Conservation (phyloP, 1,284 basidiomycete species). For the Tilletia caries region DNA sequence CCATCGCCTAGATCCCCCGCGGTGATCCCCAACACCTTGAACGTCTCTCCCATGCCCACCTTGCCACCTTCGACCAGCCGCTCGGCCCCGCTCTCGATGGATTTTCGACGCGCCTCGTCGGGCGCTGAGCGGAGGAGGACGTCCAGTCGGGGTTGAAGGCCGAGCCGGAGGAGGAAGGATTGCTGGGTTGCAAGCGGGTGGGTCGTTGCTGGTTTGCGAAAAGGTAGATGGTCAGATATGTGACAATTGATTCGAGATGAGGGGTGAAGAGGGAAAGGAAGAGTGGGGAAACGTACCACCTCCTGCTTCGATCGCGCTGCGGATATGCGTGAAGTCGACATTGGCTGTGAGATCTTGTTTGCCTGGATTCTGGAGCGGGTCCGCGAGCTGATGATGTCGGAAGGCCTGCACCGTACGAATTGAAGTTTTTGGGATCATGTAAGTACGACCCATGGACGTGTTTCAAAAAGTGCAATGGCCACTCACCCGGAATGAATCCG, state of each 20-base stretch:
- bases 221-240: background rate
- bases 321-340: constrained; percentile 87
- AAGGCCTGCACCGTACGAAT: constrained; percentile 68
- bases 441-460: background rate
- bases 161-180: constrained; percentile 63
- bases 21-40: constrained; percentile 60
- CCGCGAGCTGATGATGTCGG: constrained; percentile 77
- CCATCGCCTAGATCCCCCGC: background rate
- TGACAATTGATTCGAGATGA: too few relatives aligned
- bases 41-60: constrained; percentile 62
- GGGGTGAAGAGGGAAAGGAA: constrained; percentile 58
- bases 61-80: constrained; percentile 58
- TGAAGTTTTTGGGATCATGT: too few relatives aligned
- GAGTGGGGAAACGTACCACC: constrained; percentile 16
- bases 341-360: constrained; percentile 88
- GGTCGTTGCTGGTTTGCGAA: constrained; percentile 14
- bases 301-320: constrained; percentile 64
- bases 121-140: constrained; percentile 59
- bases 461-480: too few relatives aligned
- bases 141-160: constrained; percentile 65
- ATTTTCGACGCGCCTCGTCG: constrained; percentile 58
- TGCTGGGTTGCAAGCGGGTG: constrained; percentile 57
- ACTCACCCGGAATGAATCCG: constrained; percentile 72
- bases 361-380: constrained; percentile 80
- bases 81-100: constrained; percentile 57